Conservation (phyloP, 1,284 basidiomycete species). For the Irpex sp. region DNA sequence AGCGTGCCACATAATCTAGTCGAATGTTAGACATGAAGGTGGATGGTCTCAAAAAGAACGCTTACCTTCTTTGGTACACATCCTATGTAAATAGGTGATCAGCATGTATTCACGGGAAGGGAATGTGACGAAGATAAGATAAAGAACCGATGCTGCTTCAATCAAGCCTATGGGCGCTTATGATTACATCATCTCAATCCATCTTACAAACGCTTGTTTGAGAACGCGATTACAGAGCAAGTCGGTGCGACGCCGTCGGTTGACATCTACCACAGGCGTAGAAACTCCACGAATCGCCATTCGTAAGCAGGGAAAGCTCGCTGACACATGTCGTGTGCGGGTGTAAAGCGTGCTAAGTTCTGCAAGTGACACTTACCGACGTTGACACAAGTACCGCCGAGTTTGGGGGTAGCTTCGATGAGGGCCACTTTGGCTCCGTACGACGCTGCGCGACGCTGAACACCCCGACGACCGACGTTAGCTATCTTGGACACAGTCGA, state of each 20-base stretch:
- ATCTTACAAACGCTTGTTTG: too few species aligned
- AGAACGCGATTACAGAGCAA: too few species aligned
- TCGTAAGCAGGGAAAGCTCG: too few species aligned
- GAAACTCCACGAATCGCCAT: neutral
- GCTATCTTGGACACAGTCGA: neutral
- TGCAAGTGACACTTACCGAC: constrained; percentile 57
- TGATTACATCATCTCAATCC: too few species aligned
- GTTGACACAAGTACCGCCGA: constrained; percentile 97
- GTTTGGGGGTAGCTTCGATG: constrained; percentile 72
- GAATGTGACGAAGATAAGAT: too few species aligned
- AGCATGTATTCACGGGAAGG: neutral
- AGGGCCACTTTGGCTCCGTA: constrained; percentile 95
- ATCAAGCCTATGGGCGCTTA: too few species aligned
- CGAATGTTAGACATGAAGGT: neutral
- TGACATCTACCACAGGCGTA: too few species aligned
- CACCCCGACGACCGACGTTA: neutral
- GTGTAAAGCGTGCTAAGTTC: neutral
- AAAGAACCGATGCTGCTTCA: too few species aligned
- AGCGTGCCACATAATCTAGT: constrained; percentile 98
- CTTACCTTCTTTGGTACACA: constrained; percentile 85
- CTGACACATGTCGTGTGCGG: neutral
- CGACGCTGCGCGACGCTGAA: constrained; percentile 81
- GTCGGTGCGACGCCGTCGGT: too few species aligned
- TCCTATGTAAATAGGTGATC: constrained; percentile 37
- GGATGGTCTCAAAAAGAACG: neutral